A percentile compares a stretch with the other conserved stretches of the same genome.
Evolutionary conservation across 345 rosid genomes (phyloP).

Genomic region (Anastatica hierochuntica): DNA sequence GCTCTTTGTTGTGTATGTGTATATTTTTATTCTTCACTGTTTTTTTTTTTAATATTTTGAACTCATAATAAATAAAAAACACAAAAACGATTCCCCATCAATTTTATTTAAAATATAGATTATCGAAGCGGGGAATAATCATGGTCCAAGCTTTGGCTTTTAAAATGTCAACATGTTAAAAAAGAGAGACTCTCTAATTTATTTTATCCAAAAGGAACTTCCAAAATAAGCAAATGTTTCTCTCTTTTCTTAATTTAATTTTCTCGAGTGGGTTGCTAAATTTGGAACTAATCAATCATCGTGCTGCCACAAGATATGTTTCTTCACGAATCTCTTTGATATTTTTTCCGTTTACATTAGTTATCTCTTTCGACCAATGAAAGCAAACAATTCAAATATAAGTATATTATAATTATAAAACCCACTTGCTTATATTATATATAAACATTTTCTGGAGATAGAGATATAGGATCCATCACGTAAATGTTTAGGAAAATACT

Average conservation of each 20-base stretch:
- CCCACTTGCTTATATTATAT: no score
- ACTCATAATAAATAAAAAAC: background rate
- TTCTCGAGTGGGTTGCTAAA: constrained; percentile 21
- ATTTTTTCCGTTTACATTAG: no score
- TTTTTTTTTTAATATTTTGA: no score
- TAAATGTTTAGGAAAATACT: no score
- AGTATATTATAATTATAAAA: no score
- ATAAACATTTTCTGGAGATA: no score
- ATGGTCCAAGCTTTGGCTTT: constrained; percentile 25
- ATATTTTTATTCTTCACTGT: no score
- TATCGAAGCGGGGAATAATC: constrained; percentile 24
- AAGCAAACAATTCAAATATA: no score
- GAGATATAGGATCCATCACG: no score
- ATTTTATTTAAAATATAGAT: background rate
- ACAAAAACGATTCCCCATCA: constrained; percentile 14
- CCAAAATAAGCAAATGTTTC: constrained; percentile 24
- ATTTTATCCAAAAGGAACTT: constrained; percentile 11
- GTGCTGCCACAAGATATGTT: constrained; percentile 18
- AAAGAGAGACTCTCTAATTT: constrained; percentile 1
- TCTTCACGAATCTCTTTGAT: no score
- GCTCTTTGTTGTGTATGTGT: constrained; percentile 7
- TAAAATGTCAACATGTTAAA: constrained; percentile 24
- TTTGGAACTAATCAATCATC: constrained; percentile 21
- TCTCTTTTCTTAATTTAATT: background rate
- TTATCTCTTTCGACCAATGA: no score